Evolutionary conservation across 306 rosid genomes (phyloP).

Genomic region (Vachellia pachyceras): DNA sequence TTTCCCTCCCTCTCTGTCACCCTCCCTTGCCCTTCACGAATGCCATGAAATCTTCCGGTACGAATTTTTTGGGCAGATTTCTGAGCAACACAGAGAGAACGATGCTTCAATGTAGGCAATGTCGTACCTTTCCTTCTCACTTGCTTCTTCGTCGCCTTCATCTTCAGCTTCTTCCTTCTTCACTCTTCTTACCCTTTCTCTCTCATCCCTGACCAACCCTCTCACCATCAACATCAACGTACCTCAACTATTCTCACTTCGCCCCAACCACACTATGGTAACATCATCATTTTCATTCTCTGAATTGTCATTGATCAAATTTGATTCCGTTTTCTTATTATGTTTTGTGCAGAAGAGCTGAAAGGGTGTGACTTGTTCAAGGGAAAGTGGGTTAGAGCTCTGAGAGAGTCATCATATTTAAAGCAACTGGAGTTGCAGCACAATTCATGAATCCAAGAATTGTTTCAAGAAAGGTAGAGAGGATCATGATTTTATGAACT

Average conservation of each 20-base stretch:
- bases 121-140: conserved; percentile 51
- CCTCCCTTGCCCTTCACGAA: not conserved
- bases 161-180: conserved; percentile 56
- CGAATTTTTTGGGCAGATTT: conserved; percentile 40
- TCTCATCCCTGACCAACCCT: conserved; percentile 38
- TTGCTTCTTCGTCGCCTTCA: conserved; percentile 48
- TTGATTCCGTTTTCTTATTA: not conserved
- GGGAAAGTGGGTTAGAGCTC: conserved; percentile 68
- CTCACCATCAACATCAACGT: conserved; percentile 31
- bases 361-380: conserved; percentile 65
- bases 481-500: conserved; percentile 71
- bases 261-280: conserved; percentile 53
- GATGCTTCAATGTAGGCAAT: conserved; percentile 42
- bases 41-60: conserved; percentile 51
- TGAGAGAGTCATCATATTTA: conserved; percentile 52
- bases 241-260: conserved; percentile 22
- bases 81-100: conserved; percentile 44
- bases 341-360: conserved; percentile 40
- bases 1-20: not conserved
- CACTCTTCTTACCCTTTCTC: conserved; percentile 55
- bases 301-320: not conserved
- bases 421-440: conserved; percentile 71
- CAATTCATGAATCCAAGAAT: conserved; percentile 79
- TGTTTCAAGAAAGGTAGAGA: conserved; percentile 80
- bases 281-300: conserved; percentile 24